Percentiles rank a stretch among this genome's conserved stretches.
phyloP scores from a whole-genome alignment of 208 protist species.

The Acanthamoeba castellanii region DNA sequence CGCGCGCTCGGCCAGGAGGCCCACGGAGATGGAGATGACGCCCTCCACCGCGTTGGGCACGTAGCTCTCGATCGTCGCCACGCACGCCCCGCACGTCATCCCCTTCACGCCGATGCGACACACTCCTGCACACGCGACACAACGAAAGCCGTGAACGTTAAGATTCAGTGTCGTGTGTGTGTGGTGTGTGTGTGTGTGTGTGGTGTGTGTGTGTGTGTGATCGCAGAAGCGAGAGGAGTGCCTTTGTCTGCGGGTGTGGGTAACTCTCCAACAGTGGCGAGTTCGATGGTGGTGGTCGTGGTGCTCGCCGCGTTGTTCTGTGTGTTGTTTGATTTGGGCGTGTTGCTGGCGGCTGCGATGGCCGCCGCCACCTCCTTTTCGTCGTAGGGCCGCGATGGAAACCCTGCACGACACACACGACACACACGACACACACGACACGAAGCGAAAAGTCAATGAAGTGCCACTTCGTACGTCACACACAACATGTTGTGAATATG shows the following conservation, averaged over 20 bases:
- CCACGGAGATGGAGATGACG: conserved; percentile 30
- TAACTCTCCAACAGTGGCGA: background rate
- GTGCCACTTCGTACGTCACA: no score
- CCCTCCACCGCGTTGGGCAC: conserved; percentile 42
- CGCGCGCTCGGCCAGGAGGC: conserved; percentile 28
- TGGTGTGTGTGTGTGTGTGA: no score
- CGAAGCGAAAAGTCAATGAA: no score
- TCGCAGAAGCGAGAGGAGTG: no score
- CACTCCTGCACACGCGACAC: background rate
- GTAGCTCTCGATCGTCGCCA: conserved; percentile 91
- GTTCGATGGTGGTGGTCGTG: background rate
- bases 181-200: no score
- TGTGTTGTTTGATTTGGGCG: background rate
- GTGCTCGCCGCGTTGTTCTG: background rate
- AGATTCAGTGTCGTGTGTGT: background rate
- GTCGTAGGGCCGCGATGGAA: background rate
- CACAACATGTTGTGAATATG: no score
- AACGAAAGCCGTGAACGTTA: background rate
- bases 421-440: no score
- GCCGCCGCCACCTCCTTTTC: background rate
- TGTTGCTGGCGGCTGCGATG: background rate
- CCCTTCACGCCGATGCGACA: conserved; percentile 77
- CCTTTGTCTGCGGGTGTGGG: background rate
- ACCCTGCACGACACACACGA: background rate
- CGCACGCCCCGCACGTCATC: conserved; percentile 95